These are phyloP conservation scores for Zarea fungicola DNA, from an alignment of 2,329 filamentous ascomycete species.

Conservation along the genomic window DNA sequence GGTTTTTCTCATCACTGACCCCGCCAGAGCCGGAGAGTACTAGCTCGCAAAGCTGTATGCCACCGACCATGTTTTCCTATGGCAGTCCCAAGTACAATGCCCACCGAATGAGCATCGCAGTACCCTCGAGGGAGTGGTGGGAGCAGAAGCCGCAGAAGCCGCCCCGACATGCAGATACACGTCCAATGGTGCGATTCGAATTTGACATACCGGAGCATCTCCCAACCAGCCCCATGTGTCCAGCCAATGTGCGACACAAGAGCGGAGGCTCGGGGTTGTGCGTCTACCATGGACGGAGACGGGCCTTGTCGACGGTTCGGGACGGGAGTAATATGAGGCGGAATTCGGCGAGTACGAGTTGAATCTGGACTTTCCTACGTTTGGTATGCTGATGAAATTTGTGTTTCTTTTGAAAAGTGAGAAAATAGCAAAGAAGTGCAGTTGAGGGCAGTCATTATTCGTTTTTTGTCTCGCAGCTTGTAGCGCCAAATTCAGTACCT, in stretches of 20 bases:
- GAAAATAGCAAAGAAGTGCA: too few relatives aligned
- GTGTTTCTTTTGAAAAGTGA: too few relatives aligned
- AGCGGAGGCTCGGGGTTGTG: constrained; percentile 44
- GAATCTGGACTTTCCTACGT: neutral
- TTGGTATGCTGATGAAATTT: too few relatives aligned
- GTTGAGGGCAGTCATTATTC: too few relatives aligned
- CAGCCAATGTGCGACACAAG: constrained; percentile 39
- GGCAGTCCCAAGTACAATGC: constrained; percentile 17
- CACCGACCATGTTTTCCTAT: constrained; percentile 6
- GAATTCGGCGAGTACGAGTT: neutral
- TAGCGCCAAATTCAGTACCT: too few relatives aligned
- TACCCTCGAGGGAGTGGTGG: constrained; percentile 32
- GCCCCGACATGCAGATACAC: constrained; percentile 17
- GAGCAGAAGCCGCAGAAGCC: constrained; percentile 24
- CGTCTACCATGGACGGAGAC: constrained; percentile 43
- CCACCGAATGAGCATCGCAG: constrained; percentile 20
- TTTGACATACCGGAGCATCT: constrained; percentile 48
- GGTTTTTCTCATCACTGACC: constrained; percentile 39
- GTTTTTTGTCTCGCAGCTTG: too few relatives aligned
- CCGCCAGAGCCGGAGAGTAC: constrained; percentile 19
- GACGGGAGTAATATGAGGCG: constrained; percentile 23
- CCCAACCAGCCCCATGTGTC: constrained; percentile 47
- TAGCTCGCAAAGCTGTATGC: constrained; percentile 1
- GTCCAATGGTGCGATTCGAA: constrained; percentile 31
- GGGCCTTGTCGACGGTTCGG: constrained; percentile 13